Base-by-base conservation (phyloP, 768 basidiomycete genomes). In the Lactifluus subvellereus region DNA sequence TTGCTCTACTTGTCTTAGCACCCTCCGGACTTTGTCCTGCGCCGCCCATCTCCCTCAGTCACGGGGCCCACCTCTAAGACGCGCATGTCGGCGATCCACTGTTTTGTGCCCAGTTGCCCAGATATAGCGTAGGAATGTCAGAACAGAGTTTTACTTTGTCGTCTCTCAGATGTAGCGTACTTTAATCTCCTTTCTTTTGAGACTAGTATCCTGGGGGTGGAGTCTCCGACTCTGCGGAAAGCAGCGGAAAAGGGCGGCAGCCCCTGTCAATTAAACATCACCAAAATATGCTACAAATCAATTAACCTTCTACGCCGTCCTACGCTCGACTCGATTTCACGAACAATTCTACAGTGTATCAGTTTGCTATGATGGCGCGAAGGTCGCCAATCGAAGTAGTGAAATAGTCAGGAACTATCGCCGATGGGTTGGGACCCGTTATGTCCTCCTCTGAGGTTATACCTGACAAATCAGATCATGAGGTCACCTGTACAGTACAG, bases 361-460 rank as follows among this genome's bases (percentile, higher is more conserved):
- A 52, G 33, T 42, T 51, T 51, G 40, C 40, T 14, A 47, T 16
- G 18, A 57, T 43, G 13, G 11, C 35, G 37, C 82, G 79, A 67
- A 98, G 78, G 75, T 98, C 92, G 38, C 90, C 94, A 66, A 99
- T 81, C 8, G 90, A 87, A 53, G 80, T 68, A 7, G 89, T 87
- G 67, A 96, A 83, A 72, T 84, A 97, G 75, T 89, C 83, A 14
- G 96, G 96, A 9, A 91, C 77, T 52, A 86, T 88, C 5, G 79
- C 70, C 22, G 89, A 89, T 30, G 91, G 79, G 22, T 84, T 80
- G 6, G 86, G 82, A 14, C 86, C 89, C 65, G 82, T 82, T 64
- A 94, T 82, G 51, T 93, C 89, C 40, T 81, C 77, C 71, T 86
- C 86, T 30, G 80, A 76, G 27, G 93, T 87, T 65, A 98, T 87